Evolutionary conservation across 2,329 filamentous ascomycete genomes (phyloP).

Genomic region (Sclerotinia glacialis): DNA sequence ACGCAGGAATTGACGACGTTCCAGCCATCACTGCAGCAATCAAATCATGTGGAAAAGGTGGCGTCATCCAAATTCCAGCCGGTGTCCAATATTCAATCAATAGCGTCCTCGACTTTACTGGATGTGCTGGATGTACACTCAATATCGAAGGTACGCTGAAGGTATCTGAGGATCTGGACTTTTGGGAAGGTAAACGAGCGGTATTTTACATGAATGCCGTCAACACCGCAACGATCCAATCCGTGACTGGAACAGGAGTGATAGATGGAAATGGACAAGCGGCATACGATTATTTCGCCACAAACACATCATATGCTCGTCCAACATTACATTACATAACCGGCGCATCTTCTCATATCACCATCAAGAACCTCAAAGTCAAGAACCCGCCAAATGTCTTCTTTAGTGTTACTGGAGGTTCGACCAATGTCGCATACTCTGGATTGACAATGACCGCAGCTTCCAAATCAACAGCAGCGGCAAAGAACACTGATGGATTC

Average conservation of each 20-base stretch:
- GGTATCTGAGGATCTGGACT: constrained; percentile 42
- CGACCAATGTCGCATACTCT: constrained; percentile 41
- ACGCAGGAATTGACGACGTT: constrained; percentile 42
- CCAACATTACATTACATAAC: constrained; percentile 46
- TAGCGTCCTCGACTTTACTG: constrained; percentile 44
- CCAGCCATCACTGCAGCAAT: constrained; percentile 47
- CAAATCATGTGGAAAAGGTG: constrained; percentile 41
- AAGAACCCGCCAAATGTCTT: constrained; percentile 49
- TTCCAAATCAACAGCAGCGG: constrained; percentile 41
- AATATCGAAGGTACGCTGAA: constrained; percentile 47
- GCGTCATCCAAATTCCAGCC: constrained; percentile 46
- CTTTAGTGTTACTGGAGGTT: constrained; percentile 42
- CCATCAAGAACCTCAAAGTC: constrained; percentile 41
- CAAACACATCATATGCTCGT: constrained; percentile 41
- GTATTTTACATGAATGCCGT: constrained; percentile 44
- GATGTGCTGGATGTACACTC: constrained; percentile 46
- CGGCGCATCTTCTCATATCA: constrained; percentile 41
- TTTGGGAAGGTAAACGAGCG: constrained; percentile 44
- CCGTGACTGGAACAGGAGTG: constrained; percentile 42
- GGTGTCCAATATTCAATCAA: constrained; percentile 45
- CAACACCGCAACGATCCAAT: constrained; percentile 43
- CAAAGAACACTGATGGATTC: constrained; percentile 56
- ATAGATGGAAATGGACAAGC: constrained; percentile 50
- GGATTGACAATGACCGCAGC: constrained; percentile 42
- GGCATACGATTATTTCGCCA: constrained; percentile 44